A percentile compares a stretch with the other conserved stretches of the same genome.
Conservation (phyloP, 805 yeast genomes). For the Ascoidea rubescens region DNA sequence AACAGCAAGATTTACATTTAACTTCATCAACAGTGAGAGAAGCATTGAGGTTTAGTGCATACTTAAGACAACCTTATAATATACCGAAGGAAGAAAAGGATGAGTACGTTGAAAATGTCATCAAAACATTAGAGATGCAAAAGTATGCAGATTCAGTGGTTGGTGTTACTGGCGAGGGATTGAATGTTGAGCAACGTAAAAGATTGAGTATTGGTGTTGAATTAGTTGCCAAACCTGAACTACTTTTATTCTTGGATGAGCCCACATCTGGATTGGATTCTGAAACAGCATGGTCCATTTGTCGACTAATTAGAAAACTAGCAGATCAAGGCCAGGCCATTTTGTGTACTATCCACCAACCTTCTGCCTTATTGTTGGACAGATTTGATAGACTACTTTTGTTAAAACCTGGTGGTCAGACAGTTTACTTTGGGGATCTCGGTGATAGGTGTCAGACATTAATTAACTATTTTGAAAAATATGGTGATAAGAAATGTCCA, state of each 20-base stretch:
- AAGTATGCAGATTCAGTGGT: slow-evolving; percentile 67
- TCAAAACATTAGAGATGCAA: slow-evolving; percentile 53
- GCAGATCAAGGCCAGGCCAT: slow-evolving; percentile 66
- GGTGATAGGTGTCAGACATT: slow-evolving; percentile 48
- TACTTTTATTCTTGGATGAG: slow-evolving; percentile 52
- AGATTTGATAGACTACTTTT: slow-evolving; percentile 56
- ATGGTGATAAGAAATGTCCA: slow-evolving; percentile 59
- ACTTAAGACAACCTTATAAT: slow-evolving; percentile 51
- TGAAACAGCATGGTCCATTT: slow-evolving; percentile 56
- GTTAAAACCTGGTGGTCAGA: slow-evolving; percentile 62
- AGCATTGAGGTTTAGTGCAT: slow-evolving; percentile 58
- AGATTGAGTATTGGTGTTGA: slow-evolving; percentile 60
- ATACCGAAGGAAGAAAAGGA: slow-evolving; percentile 45
- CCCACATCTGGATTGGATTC: slow-evolving; percentile 65
- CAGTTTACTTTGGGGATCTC: slow-evolving; percentile 74
- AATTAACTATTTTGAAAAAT: slow-evolving; percentile 51
- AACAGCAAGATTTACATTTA: slow-evolving; percentile 70
- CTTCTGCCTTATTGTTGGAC: slow-evolving; percentile 55
- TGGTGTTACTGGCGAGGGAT: slow-evolving; percentile 63
- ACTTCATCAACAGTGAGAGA: slow-evolving; percentile 61
- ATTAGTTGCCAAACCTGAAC: slow-evolving; percentile 52
- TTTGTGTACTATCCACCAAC: slow-evolving; percentile 68
- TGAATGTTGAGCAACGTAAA: slow-evolving; percentile 57
- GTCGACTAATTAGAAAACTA: slow-evolving; percentile 49
- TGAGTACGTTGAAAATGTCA: slow-evolving; percentile 55